phyloP scores from a whole-genome alignment of 2,329 filamentous ascomycete genomes.

The Conoideocrella luteorostrata region DNA sequence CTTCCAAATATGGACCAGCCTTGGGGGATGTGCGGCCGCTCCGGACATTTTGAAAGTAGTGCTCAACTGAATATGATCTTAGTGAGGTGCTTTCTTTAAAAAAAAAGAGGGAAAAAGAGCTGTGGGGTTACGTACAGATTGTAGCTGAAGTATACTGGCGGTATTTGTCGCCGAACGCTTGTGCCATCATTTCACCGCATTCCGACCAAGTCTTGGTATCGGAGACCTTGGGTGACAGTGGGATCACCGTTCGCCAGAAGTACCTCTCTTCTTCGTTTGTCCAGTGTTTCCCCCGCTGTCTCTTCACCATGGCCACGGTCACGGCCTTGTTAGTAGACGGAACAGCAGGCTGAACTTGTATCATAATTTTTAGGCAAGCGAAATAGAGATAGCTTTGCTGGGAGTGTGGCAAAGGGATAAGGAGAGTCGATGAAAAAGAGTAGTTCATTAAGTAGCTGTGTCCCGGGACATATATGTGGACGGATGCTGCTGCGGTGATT shows the following conservation, averaged over 20 bases:
- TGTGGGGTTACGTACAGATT: conserved; percentile 30
- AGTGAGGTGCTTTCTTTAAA: not conserved
- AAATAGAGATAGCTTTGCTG: too few species aligned
- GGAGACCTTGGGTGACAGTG: conserved; percentile 28
- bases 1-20: conserved; percentile 26
- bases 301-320: too few species aligned
- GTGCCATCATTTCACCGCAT: conserved; percentile 32
- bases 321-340: not conserved
- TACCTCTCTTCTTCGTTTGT: conserved; percentile 38
- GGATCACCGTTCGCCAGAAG: conserved; percentile 40
- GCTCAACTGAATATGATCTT: conserved; percentile 29
- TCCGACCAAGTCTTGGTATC: conserved; percentile 28
- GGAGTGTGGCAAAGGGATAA: too few species aligned
- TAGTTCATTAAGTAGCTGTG: too few species aligned
- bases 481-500: too few species aligned
- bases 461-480: too few species aligned
- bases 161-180: conserved; percentile 26
- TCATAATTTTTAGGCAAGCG: too few species aligned
- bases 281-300: conserved; percentile 44
- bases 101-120: not conserved
- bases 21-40: conserved; percentile 32
- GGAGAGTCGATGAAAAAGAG: too few species aligned
- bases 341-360: too few species aligned
- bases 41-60: conserved; percentile 39
- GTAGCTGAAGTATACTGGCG: conserved; percentile 33